Percentiles rank a stretch among this genome's conserved stretches.
These are phyloP conservation scores for Ascodesmis nigricans DNA, from an alignment of 495 filamentous ascomycete species.

Conservation along the genomic window DNA sequence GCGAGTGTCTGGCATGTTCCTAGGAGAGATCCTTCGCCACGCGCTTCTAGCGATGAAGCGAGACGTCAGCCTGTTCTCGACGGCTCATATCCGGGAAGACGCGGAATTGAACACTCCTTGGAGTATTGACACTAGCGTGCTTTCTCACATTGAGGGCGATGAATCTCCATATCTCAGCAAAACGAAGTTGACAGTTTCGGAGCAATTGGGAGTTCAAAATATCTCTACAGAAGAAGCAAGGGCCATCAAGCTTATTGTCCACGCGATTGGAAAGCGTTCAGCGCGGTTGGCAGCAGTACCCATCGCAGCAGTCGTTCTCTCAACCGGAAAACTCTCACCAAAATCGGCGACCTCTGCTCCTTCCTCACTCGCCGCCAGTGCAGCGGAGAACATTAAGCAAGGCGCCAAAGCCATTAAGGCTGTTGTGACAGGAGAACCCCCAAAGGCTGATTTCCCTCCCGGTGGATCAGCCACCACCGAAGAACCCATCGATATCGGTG, in stretches of 20 bases:
- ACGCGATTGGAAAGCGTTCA: slow-evolving; percentile 68
- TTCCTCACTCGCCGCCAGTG: no score
- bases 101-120: slow-evolving; percentile 56
- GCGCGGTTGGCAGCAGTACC: slow-evolving; percentile 77
- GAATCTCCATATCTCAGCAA: slow-evolving; percentile 36
- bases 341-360: no score
- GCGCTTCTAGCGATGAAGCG: slow-evolving; percentile 38
- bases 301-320: slow-evolving; percentile 56
- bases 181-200: slow-evolving; percentile 54
- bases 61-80: slow-evolving; percentile 9
- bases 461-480: slow-evolving; percentile 13
- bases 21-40: slow-evolving; percentile 78
- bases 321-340: slow-evolving; percentile 38
- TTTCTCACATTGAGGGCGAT: slow-evolving; percentile 64
- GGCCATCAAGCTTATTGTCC: slow-evolving; percentile 56
- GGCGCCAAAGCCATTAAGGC: slow-evolving; percentile 12
- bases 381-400: slow-evolving; percentile 9
- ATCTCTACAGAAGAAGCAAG: slow-evolving; percentile 55
- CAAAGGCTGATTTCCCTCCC: slow-evolving; percentile 17
- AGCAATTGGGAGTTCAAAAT: slow-evolving; percentile 46
- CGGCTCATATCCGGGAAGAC: slow-evolving; percentile 23
- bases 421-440: slow-evolving; percentile 8
- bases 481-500: slow-evolving; percentile 51
- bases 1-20: slow-evolving; percentile 92
- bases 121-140: slow-evolving; percentile 72